Evolutionary conservation across 305 asterid genomes (phyloP), one percentile per base, ranked within the genome.

Genomic region (Fraxinus nigra): DNA sequence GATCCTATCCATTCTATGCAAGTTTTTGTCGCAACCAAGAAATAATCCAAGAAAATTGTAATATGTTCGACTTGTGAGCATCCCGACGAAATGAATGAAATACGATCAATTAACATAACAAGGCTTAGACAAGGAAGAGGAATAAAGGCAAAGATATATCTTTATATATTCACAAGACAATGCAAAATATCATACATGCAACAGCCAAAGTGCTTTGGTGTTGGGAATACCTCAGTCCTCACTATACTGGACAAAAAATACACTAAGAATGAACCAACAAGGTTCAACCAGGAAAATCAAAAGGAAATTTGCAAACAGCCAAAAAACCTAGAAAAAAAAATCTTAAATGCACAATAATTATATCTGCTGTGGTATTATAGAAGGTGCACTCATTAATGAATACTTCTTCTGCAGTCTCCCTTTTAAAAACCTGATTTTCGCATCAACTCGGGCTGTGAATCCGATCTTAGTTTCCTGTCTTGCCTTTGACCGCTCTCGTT

Each of bases 401-500:
- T 83, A 88, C 80, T 89, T 94, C 86, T 87, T 88, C 20, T 87
- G 85, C 82, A 94, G 80, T 76, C 85, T 88, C 80, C 90, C 95
- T 75, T 65, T 91, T 77, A 92, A 69, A 78, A 87, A 92, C 78
- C 90, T 87, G 54, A 94, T 92, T 78, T 89, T 93, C 0, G 97
- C 97, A 32, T 94, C 98, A 1, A 94, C 98, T 75, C 97, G 85
- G 0, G 97, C 95, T 0, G 98, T 85, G 72, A 93, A 89, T 67
- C 98, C 97, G 13, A 92, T 89, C 85, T 90, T 92, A 16, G 97
- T 92, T 46, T 79, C 77, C 87, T 88, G 90, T 16, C 90, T 85
- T 0, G 98, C 97, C 84, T 94, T 94, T 33, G 78, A 80, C 51
- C 87, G 82, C 78, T 94, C 98, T 38, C 85, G 82, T 83, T 85